Conservation (phyloP, 2,329 filamentous ascomycete genomes). For the Calonectria naviculata region DNA sequence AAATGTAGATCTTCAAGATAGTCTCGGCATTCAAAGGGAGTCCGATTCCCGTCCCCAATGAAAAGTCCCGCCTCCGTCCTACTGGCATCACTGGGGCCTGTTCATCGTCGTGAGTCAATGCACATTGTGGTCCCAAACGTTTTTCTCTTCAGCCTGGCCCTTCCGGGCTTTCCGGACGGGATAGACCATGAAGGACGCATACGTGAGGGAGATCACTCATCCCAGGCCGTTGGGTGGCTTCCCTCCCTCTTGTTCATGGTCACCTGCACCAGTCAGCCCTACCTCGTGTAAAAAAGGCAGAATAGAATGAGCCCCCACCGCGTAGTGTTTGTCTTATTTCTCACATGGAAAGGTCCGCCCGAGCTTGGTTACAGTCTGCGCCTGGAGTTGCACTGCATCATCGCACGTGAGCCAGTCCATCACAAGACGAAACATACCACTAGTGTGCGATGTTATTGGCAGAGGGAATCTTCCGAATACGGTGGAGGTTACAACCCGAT, state of each 20-base stretch:
- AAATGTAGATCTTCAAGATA: slow-evolving; percentile 3
- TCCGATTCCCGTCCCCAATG: slow-evolving; percentile 4
- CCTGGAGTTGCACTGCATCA: slow-evolving; percentile 2
- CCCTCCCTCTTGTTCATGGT: slow-evolving; percentile 3
- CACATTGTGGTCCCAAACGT: background rate
- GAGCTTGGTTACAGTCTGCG: background rate
- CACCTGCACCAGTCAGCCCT: slow-evolving; percentile 21
- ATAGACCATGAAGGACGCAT: background rate
- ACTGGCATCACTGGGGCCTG: background rate
- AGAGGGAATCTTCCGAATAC: background rate
- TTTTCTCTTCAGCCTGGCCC: background rate
- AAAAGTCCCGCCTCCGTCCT: background rate
- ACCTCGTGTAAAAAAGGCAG: slow-evolving; percentile 1
- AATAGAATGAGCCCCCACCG: slow-evolving; percentile 12
- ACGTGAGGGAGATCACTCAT: background rate
- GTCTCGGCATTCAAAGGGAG: slow-evolving; percentile 14
- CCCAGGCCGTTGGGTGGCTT: background rate
- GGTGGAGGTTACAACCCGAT: background rate
- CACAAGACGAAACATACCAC: slow-evolving; percentile 10
- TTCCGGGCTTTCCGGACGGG: slow-evolving; percentile 18
- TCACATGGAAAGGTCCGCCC: background rate
- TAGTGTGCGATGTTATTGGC: background rate
- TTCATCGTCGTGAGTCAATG: background rate
- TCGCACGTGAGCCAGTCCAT: slow-evolving; percentile 8
- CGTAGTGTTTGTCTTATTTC: background rate